Conservation (phyloP, 2,329 filamentous ascomycete genomes). For the Cryphonectria naterciae region DNA sequence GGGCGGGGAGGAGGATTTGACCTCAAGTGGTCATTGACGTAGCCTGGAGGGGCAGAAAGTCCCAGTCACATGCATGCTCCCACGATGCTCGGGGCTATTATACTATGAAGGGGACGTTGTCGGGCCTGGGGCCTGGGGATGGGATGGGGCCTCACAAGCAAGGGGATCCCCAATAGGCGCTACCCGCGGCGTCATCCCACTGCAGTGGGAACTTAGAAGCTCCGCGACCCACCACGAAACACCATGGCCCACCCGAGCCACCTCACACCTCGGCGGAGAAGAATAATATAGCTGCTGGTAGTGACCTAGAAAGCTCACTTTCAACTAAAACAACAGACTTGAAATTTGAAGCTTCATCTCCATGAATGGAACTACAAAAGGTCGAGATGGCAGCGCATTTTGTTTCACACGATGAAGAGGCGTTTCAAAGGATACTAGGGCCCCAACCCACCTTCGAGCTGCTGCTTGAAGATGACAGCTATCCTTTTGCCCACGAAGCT, state of each 20-base stretch:
- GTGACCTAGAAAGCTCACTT: neutral
- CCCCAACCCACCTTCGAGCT: conserved; percentile 41
- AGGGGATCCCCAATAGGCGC: too few species aligned
- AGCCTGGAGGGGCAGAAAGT: too few species aligned
- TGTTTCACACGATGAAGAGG: conserved; percentile 11
- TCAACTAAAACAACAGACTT: neutral
- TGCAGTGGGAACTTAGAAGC: too few species aligned
- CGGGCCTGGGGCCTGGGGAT: too few species aligned
- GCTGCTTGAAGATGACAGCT: conserved; percentile 42
- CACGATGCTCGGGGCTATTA: too few species aligned
- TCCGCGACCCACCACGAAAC: too few species aligned
- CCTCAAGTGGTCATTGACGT: too few species aligned
- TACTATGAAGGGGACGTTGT: too few species aligned
- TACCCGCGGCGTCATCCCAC: too few species aligned
- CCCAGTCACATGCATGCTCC: too few species aligned
- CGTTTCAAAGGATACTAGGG: conserved; percentile 39
- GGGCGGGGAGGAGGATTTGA: too few species aligned
- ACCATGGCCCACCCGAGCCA: neutral
- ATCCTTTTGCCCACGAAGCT: conserved; percentile 56
- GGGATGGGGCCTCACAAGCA: too few species aligned
- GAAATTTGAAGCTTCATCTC: neutral
- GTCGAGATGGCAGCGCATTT: neutral
- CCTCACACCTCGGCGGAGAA: neutral
- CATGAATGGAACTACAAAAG: neutral
- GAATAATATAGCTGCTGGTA: neutral